Base-by-base conservation (phyloP, 208 protist genomes). In the Leishmania turanica region DNA sequence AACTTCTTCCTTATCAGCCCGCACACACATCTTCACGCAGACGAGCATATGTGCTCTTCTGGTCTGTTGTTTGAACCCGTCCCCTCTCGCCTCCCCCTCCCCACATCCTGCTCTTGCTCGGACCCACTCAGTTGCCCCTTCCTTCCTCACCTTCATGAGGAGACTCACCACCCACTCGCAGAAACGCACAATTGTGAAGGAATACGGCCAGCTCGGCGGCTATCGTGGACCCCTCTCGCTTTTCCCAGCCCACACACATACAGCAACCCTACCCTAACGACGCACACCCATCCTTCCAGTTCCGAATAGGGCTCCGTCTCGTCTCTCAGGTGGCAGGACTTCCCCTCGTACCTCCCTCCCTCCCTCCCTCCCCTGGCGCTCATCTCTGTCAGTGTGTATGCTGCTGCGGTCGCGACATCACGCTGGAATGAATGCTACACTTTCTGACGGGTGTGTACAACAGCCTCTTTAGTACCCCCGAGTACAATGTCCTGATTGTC, bases 401-500 rank as follows among this genome's bases (percentile, higher is more conserved):
- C 5, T 47, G 66, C 42, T n/a, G 51, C 27, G 49, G 31, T 15
- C 37, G 19, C 17, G 2, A 9, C 40, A 65, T 42, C 24, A 65
- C 31, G 6, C 13, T 60, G 9, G 82, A 51, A 79, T 86, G 82
- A 40, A 96, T 96, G 93, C 83, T 97, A 37, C 88, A 94, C 72
- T 87, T 97, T 77, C 73, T 89, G 1, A 76, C 80, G 11, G 87
- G 90, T 34, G 73, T 97, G 53, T 97, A 95, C 80, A 88, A 82
- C 54, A 85, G 78, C 45, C 45, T 98, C 2, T 98, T 98, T 85
- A 80, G 79, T 70, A 95, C 97, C n/a, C 77, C 88, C 8, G 91
- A 98, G 77, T 97, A 93, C 69, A 87, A 94, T 75, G 95, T 99
- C 53, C 89, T 99, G 42, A 96, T 99, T 68, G 84, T 99, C 47